These are phyloP conservation scores for Austroboletus niveus DNA, from an alignment of 1,284 basidiomycete species.

Conservation along the genomic window DNA sequence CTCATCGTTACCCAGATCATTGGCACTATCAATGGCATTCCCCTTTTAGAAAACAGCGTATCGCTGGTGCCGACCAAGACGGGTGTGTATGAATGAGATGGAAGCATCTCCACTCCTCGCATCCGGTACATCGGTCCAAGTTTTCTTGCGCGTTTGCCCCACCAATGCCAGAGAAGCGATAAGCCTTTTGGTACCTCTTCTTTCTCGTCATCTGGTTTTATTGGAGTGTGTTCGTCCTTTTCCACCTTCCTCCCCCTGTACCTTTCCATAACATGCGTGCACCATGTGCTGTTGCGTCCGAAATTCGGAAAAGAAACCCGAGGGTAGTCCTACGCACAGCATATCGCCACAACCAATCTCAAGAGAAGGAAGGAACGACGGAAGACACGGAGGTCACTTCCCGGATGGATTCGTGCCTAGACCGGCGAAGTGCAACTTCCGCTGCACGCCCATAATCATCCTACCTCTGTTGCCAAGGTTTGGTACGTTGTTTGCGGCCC, in stretches of 20 bases:
- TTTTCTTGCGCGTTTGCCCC: not conserved
- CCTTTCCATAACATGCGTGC: not conserved
- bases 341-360: not conserved
- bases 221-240: not conserved
- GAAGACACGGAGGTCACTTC: not conserved
- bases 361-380: not conserved
- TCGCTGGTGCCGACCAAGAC: not conserved
- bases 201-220: not conserved
- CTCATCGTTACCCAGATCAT: not conserved
- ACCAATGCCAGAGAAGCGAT: not conserved
- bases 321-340: not conserved
- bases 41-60: not conserved
- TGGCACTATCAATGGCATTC: not conserved
- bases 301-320: conserved; percentile 5
- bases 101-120: not conserved
- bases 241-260: not conserved
- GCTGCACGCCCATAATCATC: not conserved
- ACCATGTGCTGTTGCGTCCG: not conserved
- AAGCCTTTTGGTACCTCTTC: not conserved
- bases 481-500: not conserved
- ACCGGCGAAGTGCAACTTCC: not conserved
- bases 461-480: not conserved
- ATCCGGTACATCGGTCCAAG: not conserved
- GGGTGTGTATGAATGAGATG: not conserved
- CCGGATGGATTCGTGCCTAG: conserved; percentile 1